These are phyloP conservation scores for Starmera pachycereana DNA, from an alignment of 805 yeast species.

Conservation along the genomic window DNA sequence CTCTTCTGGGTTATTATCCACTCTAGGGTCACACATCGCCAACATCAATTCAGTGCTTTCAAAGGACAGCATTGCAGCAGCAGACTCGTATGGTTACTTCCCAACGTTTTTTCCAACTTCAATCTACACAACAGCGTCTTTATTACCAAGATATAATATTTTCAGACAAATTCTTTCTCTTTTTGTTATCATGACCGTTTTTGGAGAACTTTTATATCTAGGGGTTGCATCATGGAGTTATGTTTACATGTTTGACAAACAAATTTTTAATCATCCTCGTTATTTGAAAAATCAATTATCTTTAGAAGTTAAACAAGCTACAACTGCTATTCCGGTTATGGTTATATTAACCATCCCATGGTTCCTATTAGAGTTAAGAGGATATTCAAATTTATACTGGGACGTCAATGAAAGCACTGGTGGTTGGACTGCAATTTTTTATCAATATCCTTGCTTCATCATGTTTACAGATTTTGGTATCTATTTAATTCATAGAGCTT, in stretches of 20 bases:
- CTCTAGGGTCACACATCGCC: too few species aligned
- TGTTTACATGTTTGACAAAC: conserved; percentile 71
- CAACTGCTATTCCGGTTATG: conserved; percentile 82
- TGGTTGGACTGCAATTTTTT: conserved; percentile 51
- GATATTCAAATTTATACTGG: conserved; percentile 73
- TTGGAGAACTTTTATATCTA: conserved; percentile 82
- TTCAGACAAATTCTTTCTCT: conserved; percentile 64
- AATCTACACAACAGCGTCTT: conserved; percentile 50
- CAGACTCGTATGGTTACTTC: conserved; percentile 48
- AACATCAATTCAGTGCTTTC: too few species aligned
- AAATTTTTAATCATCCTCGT: conserved; percentile 91
- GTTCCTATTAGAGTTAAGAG: conserved; percentile 75
- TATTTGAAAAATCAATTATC: conserved; percentile 88
- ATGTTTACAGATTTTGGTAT: conserved; percentile 93
- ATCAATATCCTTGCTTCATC: conserved; percentile 70
- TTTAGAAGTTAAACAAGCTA: conserved; percentile 71
- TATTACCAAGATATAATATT: conserved; percentile 61
- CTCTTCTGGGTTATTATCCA: too few species aligned
- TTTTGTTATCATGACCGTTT: conserved; percentile 58
- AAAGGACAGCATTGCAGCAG: neutral
- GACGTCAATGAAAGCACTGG: conserved; percentile 52
- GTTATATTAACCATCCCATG: conserved; percentile 82
- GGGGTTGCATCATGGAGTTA: conserved; percentile 70
- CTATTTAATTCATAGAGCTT: conserved; percentile 82
- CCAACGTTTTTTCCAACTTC: conserved; percentile 52